phyloP scores from a whole-genome alignment of 306 rosid genomes.

The Glycine latifolia region DNA sequence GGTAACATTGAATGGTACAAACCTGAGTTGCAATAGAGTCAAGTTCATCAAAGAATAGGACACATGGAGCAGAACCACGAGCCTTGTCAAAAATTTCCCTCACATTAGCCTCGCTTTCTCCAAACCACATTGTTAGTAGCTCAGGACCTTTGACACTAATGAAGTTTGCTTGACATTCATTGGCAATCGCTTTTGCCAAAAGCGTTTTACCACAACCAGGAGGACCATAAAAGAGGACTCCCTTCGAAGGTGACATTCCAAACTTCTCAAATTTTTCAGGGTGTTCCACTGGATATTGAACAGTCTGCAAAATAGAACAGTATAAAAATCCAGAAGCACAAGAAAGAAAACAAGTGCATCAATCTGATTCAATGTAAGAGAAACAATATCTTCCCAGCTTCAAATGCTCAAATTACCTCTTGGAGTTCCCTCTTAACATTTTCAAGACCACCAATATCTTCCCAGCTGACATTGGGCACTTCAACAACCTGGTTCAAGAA shows the following conservation, averaged over 20 bases:
- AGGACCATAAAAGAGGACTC: constrained; percentile 98
- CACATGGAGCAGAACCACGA: constrained; percentile 98
- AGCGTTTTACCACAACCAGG: constrained; percentile 99
- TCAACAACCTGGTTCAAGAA: constrained; percentile 80
- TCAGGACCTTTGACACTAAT: constrained; percentile 98
- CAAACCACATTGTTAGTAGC: constrained; percentile 99
- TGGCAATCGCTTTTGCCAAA: constrained; percentile 95
- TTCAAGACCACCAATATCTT: constrained; percentile 98
- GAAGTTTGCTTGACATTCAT: constrained; percentile 98
- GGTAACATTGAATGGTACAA: constrained; percentile 27
- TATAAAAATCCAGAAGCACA: constrained; percentile 14
- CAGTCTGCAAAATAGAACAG: constrained; percentile 70
- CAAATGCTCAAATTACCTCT: constrained; percentile 64
- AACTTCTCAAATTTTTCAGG: constrained; percentile 97
- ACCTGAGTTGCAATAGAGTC: constrained; percentile 99
- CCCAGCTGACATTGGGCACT: constrained; percentile 94
- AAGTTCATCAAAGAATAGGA: constrained; percentile 95
- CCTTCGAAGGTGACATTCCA: constrained; percentile 99
- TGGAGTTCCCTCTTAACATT: constrained; percentile 98
- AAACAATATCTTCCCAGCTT: no score
- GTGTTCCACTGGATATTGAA: constrained; percentile 98
- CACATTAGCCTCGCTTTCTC: constrained; percentile 99
- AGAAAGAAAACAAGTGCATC: constrained; percentile 16
- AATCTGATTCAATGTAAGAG: constrained; percentile 23
- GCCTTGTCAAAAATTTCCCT: constrained; percentile 99